Base-by-base conservation (phyloP, 108 stramenopile genomes). In the Nitzschia sp. region DNA sequence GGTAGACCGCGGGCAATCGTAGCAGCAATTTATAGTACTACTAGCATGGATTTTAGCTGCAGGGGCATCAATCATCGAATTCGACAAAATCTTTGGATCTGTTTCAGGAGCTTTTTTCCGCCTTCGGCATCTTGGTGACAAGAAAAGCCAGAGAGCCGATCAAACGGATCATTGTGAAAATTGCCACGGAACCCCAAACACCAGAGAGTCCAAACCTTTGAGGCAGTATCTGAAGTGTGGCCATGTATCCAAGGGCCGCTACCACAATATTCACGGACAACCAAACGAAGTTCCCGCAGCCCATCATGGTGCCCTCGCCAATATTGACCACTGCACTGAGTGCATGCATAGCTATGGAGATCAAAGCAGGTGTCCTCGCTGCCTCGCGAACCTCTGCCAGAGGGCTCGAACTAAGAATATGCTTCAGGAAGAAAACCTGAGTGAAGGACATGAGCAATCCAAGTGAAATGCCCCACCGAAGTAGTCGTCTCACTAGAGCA, bases 311-410 rank as follows among this genome's bases (percentile, higher is more conserved):
- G 0, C 86, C 86, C 57, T 87, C 86, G 19, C 88, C 91, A 53
- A 86, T 83, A 50, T 85, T 85, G 21, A 85, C 86, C 11, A 89
- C 53, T 0, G 88, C 87, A 46, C 89, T 89, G 41, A 92, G 69
- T 4, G 80, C 67, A 61, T 89, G 87, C 66, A 84, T 76, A 22
- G 72, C 63, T 35, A 82, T 79, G 5, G 76, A 84, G 16, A 89
- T 65, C 47, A 85, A 56, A 9, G 87, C 71, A 3, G 92, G 92
- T 34, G 82, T 58, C 17, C 71, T 65, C 0, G 89, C 92, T 35
- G 92, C 92, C 32, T 76, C 54, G 44, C 87, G 76, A 17, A 93
- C 88, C 47, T 80, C 84, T 36, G 68, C 64, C 9, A 93, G 50
- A 19, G 92, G 92, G 6, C 85, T 85, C 15, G 88, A 76, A 38